A percentile compares a stretch with the other conserved stretches of the same genome.
phyloP scores from a whole-genome alignment of 352 stramenopile genomes.

The Phytophthora boehmeriae region DNA sequence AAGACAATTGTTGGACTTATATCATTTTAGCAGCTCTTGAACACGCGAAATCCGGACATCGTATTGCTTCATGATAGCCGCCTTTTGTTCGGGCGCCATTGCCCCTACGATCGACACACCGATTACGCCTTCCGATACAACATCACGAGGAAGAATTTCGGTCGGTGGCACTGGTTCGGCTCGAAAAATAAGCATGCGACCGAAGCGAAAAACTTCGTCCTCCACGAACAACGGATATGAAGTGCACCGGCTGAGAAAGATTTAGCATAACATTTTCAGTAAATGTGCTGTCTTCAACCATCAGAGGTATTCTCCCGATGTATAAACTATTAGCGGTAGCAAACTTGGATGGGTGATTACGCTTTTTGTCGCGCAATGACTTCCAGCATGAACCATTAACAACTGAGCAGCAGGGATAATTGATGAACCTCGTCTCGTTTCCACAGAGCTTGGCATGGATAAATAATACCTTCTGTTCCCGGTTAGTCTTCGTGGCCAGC shows the following conservation, averaged over 20 bases:
- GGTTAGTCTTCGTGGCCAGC: not conserved
- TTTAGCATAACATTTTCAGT: not conserved
- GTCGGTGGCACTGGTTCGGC: not conserved
- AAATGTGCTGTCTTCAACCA: not conserved
- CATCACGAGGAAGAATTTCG: not conserved
- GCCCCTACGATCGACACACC: constrained; percentile 4
- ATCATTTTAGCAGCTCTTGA: not conserved
- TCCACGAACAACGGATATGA: not conserved
- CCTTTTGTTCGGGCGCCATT: constrained; percentile 1
- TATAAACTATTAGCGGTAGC: not conserved
- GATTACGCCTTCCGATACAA: not conserved
- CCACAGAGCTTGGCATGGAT: not conserved
- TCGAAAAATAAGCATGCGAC: constrained; percentile 1
- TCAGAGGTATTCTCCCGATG: not conserved
- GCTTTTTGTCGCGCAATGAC: not conserved
- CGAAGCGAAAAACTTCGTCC: not conserved
- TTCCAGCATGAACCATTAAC: not conserved
- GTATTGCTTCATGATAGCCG: not conserved
- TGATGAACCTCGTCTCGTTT: constrained; percentile 6
- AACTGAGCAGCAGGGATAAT: not conserved
- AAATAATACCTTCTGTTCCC: not conserved
- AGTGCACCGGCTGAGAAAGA: not conserved
- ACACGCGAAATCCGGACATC: not conserved
- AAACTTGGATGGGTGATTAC: constrained; percentile 1
- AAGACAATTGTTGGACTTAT: not conserved